A percentile compares a stretch with the other conserved stretches of the same genome.
Conservation (phyloP, 2,329 filamentous ascomycete genomes). For the Cryphonectria nitschkei region DNA sequence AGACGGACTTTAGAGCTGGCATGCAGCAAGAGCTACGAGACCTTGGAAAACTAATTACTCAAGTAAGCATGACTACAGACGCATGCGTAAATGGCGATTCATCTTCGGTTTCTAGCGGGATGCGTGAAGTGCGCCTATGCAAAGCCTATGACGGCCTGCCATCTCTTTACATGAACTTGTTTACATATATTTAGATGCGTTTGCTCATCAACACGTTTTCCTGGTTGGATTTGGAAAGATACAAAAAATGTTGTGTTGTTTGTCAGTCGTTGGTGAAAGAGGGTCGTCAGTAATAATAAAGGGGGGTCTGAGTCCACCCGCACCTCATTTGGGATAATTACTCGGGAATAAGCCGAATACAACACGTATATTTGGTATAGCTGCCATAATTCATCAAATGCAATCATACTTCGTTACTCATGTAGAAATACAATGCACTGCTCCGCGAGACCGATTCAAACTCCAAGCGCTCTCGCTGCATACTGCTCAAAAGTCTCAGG, state of each 20-base stretch:
- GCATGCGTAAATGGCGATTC: neutral
- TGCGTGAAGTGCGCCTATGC: neutral
- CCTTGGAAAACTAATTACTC: too few relatives aligned
- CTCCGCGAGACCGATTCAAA: neutral
- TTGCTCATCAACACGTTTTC: too few relatives aligned
- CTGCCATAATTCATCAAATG: neutral
- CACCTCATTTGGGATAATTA: neutral
- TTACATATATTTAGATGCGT: too few relatives aligned
- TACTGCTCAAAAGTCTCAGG: slow-evolving; percentile 5
- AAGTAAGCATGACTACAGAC: neutral
- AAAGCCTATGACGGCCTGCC: neutral
- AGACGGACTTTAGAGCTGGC: too few relatives aligned
- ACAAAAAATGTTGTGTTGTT: too few relatives aligned
- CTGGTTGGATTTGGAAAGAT: too few relatives aligned
- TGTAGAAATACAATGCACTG: neutral
- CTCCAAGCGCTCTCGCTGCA: neutral
- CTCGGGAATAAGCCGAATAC: too few relatives aligned
- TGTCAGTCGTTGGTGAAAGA: neutral
- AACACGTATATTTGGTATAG: neutral
- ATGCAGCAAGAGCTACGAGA: neutral
- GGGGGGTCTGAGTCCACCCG: neutral
- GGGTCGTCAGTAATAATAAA: neutral
- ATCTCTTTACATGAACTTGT: too few relatives aligned
- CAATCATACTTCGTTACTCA: neutral
- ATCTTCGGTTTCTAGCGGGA: neutral